A percentile compares a stretch with the other conserved stretches of the same genome.
phyloP scores from a whole-genome alignment of 1,284 basidiomycete species.

The Puccinia triticina region DNA sequence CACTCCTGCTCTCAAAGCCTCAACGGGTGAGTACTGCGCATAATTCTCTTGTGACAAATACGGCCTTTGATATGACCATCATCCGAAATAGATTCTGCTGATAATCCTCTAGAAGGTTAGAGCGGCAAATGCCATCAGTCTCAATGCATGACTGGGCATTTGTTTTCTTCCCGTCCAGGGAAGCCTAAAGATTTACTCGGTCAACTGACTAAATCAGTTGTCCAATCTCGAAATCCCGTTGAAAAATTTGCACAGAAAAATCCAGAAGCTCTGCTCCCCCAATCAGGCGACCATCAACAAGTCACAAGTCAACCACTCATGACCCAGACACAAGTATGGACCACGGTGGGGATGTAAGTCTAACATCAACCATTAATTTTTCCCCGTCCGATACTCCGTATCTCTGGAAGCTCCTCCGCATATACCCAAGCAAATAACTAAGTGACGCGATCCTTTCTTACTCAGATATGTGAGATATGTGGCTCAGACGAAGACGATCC shows the following conservation, averaged over 20 bases:
- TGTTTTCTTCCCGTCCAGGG: not conserved
- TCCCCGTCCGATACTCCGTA: not conserved
- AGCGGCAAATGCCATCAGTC: not conserved
- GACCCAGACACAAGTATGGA: constrained; percentile 30
- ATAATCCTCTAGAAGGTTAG: constrained; percentile 26
- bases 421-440: not conserved
- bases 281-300: constrained; percentile 34
- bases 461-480: constrained; percentile 79
- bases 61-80: not conserved
- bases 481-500: constrained; percentile 81
- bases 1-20: not conserved
- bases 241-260: constrained; percentile 15
- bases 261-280: not conserved
- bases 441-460: not conserved
- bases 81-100: constrained; percentile 11
- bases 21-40: constrained; percentile 2
- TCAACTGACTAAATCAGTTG: not conserved
- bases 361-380: not conserved
- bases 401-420: not conserved
- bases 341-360: constrained; percentile 50
- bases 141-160: not conserved
- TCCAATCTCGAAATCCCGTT: not conserved
- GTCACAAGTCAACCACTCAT: constrained; percentile 8
- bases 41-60: not conserved
- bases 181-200: not conserved